Percentiles rank a stretch among this genome's conserved stretches.
These are phyloP conservation scores for Amanita inopinata DNA, from an alignment of 768 basidiomycete genomes.

Conservation along the genomic window DNA sequence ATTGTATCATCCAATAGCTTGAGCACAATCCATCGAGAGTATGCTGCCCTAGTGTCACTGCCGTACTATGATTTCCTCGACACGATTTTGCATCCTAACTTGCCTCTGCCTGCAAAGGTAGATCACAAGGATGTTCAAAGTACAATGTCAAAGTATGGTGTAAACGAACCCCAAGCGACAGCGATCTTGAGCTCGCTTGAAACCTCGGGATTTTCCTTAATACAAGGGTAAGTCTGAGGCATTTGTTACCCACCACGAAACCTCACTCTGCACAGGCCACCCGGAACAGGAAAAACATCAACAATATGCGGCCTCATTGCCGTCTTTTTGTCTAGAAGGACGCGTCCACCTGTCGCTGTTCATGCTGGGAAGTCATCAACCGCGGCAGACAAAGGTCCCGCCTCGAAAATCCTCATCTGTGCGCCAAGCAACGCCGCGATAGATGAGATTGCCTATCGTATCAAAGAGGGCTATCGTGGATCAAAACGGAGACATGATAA, in stretches of 20 bases:
- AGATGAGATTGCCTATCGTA: conserved; percentile 85
- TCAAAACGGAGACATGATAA: conserved; percentile 40
- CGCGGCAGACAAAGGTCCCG: conserved; percentile 32
- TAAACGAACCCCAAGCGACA: conserved; percentile 91
- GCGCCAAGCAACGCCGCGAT: conserved; percentile 98
- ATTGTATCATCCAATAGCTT: conserved; percentile 38
- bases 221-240: conserved; percentile 70
- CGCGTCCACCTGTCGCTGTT: conserved; percentile 36
- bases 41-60: conserved; percentile 73
- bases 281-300: conserved; percentile 97
- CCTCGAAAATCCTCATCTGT: conserved; percentile 73
- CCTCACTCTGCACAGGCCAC: conserved; percentile 51
- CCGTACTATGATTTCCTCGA: conserved; percentile 73
- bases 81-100: conserved; percentile 61
- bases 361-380: conserved; percentile 29
- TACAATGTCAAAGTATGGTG: conserved; percentile 58
- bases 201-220: conserved; percentile 73
- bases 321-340: conserved; percentile 59
- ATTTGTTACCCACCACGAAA: not conserved
- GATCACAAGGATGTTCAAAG: conserved; percentile 44
- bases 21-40: conserved; percentile 88
- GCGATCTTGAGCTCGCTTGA: conserved; percentile 74
- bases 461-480: conserved; percentile 69
- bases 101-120: conserved; percentile 36
- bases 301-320: conserved; percentile 95